phyloP scores from a whole-genome alignment of 768 basidiomycete genomes.

The Amanita rimosa region DNA sequence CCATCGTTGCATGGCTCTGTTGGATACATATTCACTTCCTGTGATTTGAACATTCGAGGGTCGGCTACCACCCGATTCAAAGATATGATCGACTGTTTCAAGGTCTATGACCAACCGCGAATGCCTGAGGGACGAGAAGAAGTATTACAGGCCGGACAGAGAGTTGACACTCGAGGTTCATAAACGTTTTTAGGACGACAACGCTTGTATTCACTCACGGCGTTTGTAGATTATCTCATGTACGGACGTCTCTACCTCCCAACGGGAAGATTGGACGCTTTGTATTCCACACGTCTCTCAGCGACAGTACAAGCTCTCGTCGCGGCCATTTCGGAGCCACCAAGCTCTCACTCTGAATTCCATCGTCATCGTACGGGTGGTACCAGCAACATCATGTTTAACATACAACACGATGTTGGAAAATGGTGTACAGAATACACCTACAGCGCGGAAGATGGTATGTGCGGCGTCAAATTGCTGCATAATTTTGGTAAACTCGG shows the following conservation, averaged over 20 bases:
- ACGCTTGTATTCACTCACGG: slow-evolving; percentile 7
- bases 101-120: slow-evolving; percentile 71
- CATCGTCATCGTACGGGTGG: slow-evolving; percentile 33
- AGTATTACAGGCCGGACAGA: slow-evolving; percentile 72
- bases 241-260: slow-evolving; percentile 91
- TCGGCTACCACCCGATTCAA: slow-evolving; percentile 73
- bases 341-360: slow-evolving; percentile 28
- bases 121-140: slow-evolving; percentile 70
- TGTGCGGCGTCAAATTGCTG: slow-evolving; percentile 82
- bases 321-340: slow-evolving; percentile 78
- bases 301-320: slow-evolving; percentile 74
- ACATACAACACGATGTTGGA: slow-evolving; percentile 85
- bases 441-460: slow-evolving; percentile 88
- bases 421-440: slow-evolving; percentile 91
- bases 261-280: slow-evolving; percentile 76
- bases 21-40: slow-evolving; percentile 89
- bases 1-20: slow-evolving; percentile 88
- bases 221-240: slow-evolving; percentile 69
- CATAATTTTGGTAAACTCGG: slow-evolving; percentile 84
- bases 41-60: slow-evolving; percentile 59
- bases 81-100: slow-evolving; percentile 84
- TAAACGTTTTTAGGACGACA: slow-evolving; percentile 4
- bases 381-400: slow-evolving; percentile 68
- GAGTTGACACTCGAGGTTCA: slow-evolving; percentile 68
- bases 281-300: slow-evolving; percentile 75